phyloP scores from a whole-genome alignment of 305 asterid species.

The Stenogyne calaminthoides region DNA sequence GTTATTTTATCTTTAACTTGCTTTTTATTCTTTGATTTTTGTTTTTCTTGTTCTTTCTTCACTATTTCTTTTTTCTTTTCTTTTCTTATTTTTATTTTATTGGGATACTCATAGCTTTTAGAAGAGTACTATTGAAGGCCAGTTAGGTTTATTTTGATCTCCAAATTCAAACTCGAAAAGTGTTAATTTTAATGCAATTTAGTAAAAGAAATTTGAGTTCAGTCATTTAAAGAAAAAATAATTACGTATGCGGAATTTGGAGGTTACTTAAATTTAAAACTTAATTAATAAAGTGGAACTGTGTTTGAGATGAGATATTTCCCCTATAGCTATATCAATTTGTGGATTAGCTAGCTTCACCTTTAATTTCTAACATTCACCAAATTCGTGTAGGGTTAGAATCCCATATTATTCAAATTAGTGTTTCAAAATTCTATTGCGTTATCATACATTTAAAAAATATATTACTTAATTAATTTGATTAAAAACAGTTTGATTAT shows the following conservation, averaged over 20 bases:
- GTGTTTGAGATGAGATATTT: too few species aligned
- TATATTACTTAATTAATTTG: too few species aligned
- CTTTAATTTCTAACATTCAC: too few species aligned
- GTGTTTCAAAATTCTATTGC: neutral
- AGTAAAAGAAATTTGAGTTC: neutral
- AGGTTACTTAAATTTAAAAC: neutral
- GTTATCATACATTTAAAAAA: neutral
- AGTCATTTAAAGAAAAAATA: too few species aligned
- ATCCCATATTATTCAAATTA: too few species aligned
- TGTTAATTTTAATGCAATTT: neutral
- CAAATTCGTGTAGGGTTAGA: too few species aligned
- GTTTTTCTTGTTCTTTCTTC: neutral
- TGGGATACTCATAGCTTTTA: conserved; percentile 17
- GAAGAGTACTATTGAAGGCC: conserved; percentile 1
- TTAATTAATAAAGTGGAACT: too few species aligned
- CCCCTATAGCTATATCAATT: too few species aligned
- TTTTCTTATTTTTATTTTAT: neutral
- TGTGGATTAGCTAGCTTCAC: too few species aligned
- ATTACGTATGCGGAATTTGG: neutral
- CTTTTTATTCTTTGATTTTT: conserved; percentile 20
- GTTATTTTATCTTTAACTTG: conserved; percentile 26
- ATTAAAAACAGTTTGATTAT: too few species aligned
- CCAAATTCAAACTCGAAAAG: neutral
- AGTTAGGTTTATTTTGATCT: neutral
- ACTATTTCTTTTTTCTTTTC: neutral